Evolutionary conservation across 169 alveolate genomes (phyloP), one percentile per base, ranked within the genome.

Genomic region (Babesia microti): DNA sequence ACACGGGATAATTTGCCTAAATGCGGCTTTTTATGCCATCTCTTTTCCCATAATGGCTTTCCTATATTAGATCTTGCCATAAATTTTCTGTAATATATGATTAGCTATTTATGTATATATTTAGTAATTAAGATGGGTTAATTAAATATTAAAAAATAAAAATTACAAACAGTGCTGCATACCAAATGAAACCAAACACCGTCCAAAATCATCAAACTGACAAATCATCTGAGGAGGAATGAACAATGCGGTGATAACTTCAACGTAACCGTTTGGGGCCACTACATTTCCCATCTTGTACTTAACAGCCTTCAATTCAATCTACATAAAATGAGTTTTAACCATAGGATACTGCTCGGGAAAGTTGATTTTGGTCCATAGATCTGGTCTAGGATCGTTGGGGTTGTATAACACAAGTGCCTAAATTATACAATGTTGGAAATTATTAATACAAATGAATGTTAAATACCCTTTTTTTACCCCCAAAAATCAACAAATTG

Each of bases 111-210:
- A 29, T 29, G 11, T 29, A 29, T n/a, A n/a, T n/a, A n/a, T n/a
- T n/a, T n/a, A n/a, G n/a, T n/a, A n/a, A n/a, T n/a, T n/a, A n/a
- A n/a, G n/a, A n/a, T n/a, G n/a, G n/a, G n/a, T n/a, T n/a, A n/a
- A n/a, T n/a, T n/a, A n/a, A n/a, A n/a, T n/a, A n/a, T n/a, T n/a
- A n/a, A n/a, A n/a, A n/a, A n/a, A n/a, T n/a, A n/a, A n/a, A n/a
- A n/a, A n/a, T n/a, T n/a, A n/a, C n/a, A n/a, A n/a, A n/a, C n/a
- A n/a, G n/a, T n/a, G n/a, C n/a, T n/a, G 26, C 50, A 17, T 49
- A 73, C 84, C 84, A 37, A 70, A 73, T n/a, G 83, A 50, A 15
- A 73, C 82, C 2, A 61, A 61, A 9, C 83, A 82, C 28, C 61
- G 55, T 3, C 84, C 84, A 53, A 65, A 72, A 35, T 68, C 84